phyloP scores from a whole-genome alignment of 441 rosid species.

The Syzygium malaccense region DNA sequence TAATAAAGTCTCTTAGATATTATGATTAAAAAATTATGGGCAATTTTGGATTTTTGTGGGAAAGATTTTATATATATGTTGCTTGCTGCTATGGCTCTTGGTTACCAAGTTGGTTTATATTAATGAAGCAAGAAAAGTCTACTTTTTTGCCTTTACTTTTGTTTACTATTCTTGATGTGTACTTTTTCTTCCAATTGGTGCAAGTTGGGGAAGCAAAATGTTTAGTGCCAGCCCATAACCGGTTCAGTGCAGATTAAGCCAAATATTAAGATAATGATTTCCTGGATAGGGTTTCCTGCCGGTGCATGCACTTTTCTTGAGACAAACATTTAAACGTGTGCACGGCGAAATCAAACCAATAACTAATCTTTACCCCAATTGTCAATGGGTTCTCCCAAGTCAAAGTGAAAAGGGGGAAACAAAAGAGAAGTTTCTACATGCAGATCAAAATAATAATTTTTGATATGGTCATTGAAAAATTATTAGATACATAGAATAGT shows the following conservation, averaged over 20 bases:
- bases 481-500: background rate
- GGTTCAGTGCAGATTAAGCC: background rate
- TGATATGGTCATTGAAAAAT: background rate
- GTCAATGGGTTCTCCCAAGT: background rate
- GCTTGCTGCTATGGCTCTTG: constrained; percentile 19
- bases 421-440: background rate
- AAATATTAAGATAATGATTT: background rate
- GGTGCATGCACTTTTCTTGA: background rate
- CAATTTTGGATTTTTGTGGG: background rate
- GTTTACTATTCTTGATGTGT: background rate
- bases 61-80: background rate
- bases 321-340: background rate
- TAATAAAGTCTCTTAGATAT: background rate
- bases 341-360: background rate
- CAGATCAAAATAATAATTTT: background rate
- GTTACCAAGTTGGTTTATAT: constrained; percentile 27
- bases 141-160: background rate
- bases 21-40: background rate
- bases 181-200: background rate
- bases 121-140: constrained; percentile 17
- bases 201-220: background rate
- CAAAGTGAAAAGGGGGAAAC: background rate
- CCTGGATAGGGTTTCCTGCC: background rate
- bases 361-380: background rate
- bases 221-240: background rate